Evolutionary conservation across 2,329 filamentous ascomycete species (phyloP).

Genomic region (Cladophialophora immunda): DNA sequence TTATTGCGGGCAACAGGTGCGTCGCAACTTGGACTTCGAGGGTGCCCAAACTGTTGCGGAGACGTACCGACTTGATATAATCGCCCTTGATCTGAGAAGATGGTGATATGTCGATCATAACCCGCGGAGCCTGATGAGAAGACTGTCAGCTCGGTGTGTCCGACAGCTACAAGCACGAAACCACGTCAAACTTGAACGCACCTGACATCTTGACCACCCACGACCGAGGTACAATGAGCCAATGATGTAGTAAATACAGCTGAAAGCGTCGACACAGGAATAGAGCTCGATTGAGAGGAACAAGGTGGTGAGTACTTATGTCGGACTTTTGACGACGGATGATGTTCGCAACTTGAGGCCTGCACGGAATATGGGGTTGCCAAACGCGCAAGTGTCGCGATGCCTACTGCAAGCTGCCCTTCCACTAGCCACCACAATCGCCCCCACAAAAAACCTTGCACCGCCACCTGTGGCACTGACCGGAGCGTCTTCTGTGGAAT

Average conservation of each 20-base stretch:
- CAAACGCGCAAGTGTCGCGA: slow-evolving; percentile 26
- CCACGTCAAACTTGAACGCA: slow-evolving; percentile 43
- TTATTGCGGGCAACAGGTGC: background rate
- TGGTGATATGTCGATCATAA: slow-evolving; percentile 99
- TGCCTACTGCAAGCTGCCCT: slow-evolving; percentile 9
- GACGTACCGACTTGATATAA: slow-evolving; percentile 98
- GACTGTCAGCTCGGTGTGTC: slow-evolving; percentile 42
- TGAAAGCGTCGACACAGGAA: slow-evolving; percentile 9
- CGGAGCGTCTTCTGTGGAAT: background rate
- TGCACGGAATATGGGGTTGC: background rate
- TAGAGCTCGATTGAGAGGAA: slow-evolving; percentile 22
- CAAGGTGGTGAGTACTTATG: slow-evolving; percentile 8
- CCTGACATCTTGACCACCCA: slow-evolving; percentile 53
- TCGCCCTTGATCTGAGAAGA: slow-evolving; percentile 98
- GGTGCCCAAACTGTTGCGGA: slow-evolving; percentile 17
- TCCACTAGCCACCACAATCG: slow-evolving; percentile 8
- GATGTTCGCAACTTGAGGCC: slow-evolving; percentile 12
- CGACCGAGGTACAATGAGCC: slow-evolving; percentile 30
- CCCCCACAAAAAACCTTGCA: slow-evolving; percentile 9
- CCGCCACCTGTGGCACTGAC: slow-evolving; percentile 14
- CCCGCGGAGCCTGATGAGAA: slow-evolving; percentile 74
- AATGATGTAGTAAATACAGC: slow-evolving; percentile 27
- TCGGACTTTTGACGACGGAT: slow-evolving; percentile 21
- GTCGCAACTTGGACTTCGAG: slow-evolving; percentile 2
- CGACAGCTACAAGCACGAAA: slow-evolving; percentile 32